phyloP scores from a whole-genome alignment of 2,329 filamentous ascomycete genomes.

The Leptographium galeiforme region DNA sequence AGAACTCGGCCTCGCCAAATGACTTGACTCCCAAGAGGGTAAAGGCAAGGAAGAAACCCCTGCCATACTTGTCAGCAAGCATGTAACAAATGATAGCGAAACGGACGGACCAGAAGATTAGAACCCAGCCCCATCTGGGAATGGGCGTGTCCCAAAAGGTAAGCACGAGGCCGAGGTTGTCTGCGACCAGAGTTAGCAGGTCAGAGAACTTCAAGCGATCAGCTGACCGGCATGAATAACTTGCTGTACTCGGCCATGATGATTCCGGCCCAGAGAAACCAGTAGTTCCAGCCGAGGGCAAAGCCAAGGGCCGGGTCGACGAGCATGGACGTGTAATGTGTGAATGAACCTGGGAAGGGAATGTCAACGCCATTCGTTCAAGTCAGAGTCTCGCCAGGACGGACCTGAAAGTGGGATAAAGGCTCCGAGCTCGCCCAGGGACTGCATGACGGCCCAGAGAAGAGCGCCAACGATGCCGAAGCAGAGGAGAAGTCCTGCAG shows the following conservation, averaged over 20 bases:
- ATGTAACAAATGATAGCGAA: neutral
- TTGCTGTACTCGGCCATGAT: neutral
- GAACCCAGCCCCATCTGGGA: slow-evolving; percentile 37
- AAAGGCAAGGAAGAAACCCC: slow-evolving; percentile 19
- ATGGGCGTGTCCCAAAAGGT: slow-evolving; percentile 29
- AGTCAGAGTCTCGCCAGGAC: neutral
- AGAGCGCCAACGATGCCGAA: neutral
- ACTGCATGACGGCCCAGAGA: slow-evolving; percentile 1
- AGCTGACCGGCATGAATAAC: neutral
- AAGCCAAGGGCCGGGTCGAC: neutral
- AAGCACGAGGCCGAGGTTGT: slow-evolving; percentile 22
- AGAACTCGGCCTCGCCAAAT: slow-evolving; percentile 32
- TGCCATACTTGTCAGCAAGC: slow-evolving; percentile 21
- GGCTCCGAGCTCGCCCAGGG: neutral
- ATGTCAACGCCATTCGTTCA: neutral
- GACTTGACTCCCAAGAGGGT: slow-evolving; percentile 27
- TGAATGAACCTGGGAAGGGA: neutral
- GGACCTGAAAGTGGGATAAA: neutral
- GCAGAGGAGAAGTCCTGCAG: neutral
- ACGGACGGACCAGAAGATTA: neutral
- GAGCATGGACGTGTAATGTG: neutral
- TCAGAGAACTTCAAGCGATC: neutral
- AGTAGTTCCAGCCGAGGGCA: neutral
- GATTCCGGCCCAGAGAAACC: neutral
- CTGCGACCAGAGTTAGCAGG: neutral